These are phyloP conservation scores for Phytophthora pistaciae DNA, from an alignment of 352 stramenopile genomes.

Conservation along the genomic window DNA sequence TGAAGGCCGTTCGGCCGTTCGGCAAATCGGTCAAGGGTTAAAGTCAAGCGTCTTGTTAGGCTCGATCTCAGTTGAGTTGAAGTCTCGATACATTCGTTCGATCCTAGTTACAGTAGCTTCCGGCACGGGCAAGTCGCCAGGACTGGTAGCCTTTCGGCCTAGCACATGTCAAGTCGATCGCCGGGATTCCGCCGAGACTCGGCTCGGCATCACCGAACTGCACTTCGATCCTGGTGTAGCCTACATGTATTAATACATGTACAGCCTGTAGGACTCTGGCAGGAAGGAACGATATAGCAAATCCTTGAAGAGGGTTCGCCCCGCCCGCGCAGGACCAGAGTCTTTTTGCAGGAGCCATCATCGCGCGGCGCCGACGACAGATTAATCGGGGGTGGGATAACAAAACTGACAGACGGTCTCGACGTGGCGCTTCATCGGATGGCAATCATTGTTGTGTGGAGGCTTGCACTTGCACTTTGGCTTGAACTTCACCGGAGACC, in stretches of 20 bases:
- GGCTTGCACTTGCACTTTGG: constrained; percentile 16
- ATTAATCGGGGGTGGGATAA: constrained; percentile 27
- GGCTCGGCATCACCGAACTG: neutral
- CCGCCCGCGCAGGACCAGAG: too few relatives aligned
- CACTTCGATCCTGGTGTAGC: neutral
- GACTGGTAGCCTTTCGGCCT: neutral
- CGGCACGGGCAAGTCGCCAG: neutral
- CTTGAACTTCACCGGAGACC: constrained; percentile 7
- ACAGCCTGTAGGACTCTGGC: neutral
- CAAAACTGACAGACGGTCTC: constrained; percentile 11
- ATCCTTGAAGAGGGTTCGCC: constrained; percentile 5
- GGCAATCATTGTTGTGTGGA: constrained; percentile 23
- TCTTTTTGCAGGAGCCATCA: too few relatives aligned
- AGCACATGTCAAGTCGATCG: constrained; percentile 1
- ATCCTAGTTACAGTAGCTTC: neutral
- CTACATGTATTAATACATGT: neutral
- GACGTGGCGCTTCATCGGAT: neutral
- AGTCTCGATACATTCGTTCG: neutral
- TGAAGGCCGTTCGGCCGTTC: constrained; percentile 19
- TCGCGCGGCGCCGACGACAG: neutral
- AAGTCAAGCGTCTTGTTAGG: neutral
- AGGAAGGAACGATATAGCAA: constrained; percentile 4
- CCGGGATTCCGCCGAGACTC: neutral
- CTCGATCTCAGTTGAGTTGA: neutral
- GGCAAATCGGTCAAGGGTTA: constrained; percentile 23